Percentiles rank a stretch among this genome's conserved stretches.
phyloP scores from a whole-genome alignment of 768 basidiomycete species.

The Cyathus striatus region DNA sequence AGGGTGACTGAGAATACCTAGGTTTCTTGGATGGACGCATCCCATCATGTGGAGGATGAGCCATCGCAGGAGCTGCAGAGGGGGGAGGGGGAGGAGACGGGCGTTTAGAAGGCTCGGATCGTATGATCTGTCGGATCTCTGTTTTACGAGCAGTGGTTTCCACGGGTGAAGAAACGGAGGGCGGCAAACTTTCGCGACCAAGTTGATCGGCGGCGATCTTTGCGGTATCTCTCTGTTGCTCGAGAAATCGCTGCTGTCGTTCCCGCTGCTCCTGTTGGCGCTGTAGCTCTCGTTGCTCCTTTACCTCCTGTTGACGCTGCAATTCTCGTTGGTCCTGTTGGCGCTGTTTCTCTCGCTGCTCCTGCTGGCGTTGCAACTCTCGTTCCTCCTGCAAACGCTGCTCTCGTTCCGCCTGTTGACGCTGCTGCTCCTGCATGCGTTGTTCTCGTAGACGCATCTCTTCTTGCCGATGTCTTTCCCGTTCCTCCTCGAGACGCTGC shows the following conservation, averaged over 20 bases:
- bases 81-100: slow-evolving; percentile 2
- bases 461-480: too few species aligned
- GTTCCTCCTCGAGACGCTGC: too few species aligned
- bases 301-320: slow-evolving; percentile 1
- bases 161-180: too few species aligned
- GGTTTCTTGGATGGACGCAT: slow-evolving; percentile 34
- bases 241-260: slow-evolving; percentile 4
- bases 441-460: slow-evolving; percentile 7
- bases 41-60: slow-evolving; percentile 10
- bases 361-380: slow-evolving; percentile 14
- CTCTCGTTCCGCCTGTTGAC: slow-evolving; percentile 8
- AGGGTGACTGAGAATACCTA: slow-evolving; percentile 36
- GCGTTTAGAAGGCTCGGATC: too few species aligned
- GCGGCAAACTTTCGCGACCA: too few species aligned
- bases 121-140: too few species aligned
- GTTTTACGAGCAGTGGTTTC: too few species aligned
- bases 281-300: slow-evolving; percentile 1
- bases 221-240: slow-evolving; percentile 4
- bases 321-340: slow-evolving; percentile 4
- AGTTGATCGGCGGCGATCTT: too few species aligned
- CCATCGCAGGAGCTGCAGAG: slow-evolving; percentile 1
- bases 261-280: slow-evolving; percentile 6
- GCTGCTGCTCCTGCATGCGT: slow-evolving; percentile 7
- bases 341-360: slow-evolving; percentile 3
- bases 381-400: slow-evolving; percentile 8